Conservation (phyloP, 768 basidiomycete genomes). For the Rhizopogon vulgaris region DNA sequence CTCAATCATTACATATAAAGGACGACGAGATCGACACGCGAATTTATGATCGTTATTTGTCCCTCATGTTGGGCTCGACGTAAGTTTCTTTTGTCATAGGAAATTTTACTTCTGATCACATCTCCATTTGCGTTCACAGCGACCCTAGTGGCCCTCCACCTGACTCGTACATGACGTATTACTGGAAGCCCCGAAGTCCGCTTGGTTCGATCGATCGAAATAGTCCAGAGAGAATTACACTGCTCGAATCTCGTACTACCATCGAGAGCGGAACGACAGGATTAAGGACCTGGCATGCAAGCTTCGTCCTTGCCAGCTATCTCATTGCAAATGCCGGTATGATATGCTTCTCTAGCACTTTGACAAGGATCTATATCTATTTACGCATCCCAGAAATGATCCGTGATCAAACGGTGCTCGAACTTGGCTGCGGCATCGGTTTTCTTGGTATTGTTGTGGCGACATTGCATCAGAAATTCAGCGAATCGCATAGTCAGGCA, state of each 20-base stretch:
- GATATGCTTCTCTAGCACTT: neutral
- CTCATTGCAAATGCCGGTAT: constrained; percentile 53
- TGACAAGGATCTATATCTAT: neutral
- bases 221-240: constrained; percentile 41
- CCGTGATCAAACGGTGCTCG: constrained; percentile 45
- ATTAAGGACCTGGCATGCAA: constrained; percentile 73
- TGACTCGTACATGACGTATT: constrained; percentile 59
- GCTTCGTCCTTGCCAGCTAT: constrained; percentile 58
- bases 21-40: constrained; percentile 58
- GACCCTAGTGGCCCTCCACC: constrained; percentile 23
- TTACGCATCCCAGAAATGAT: constrained; percentile 33
- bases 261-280: constrained; percentile 79
- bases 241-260: constrained; percentile 67
- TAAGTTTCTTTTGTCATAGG: constrained; percentile 4
- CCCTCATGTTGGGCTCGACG: constrained; percentile 32
- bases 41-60: constrained; percentile 59
- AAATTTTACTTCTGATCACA: neutral
- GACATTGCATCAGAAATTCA: constrained; percentile 40
- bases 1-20: constrained; percentile 22
- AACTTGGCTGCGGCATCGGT: constrained; percentile 74
- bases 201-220: neutral
- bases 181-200: constrained; percentile 36
- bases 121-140: neutral
- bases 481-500: neutral
- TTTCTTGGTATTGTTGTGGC: constrained; percentile 63